Percentiles rank a stretch among this genome's conserved stretches.
phyloP scores from a whole-genome alignment of 2,329 filamentous ascomycete genomes.

The Trichoderma citrinoviride region DNA sequence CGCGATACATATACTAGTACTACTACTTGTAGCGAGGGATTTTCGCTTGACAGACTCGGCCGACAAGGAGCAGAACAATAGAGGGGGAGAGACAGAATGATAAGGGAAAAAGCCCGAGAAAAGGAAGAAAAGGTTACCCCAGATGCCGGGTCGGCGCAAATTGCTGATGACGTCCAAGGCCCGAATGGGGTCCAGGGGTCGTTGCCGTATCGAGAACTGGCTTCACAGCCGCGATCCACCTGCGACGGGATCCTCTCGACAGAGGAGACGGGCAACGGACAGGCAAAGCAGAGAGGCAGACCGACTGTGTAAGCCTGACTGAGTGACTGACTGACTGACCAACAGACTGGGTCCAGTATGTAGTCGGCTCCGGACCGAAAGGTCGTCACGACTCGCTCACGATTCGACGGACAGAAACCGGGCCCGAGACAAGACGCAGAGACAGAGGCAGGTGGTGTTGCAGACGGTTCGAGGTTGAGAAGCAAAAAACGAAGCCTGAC shows the following conservation, averaged over 20 bases:
- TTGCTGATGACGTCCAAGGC: conserved; percentile 16
- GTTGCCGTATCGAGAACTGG: conserved; percentile 3
- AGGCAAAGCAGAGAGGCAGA: too few relatives aligned
- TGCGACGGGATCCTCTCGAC: conserved; percentile 2
- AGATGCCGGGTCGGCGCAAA: conserved; percentile 15
- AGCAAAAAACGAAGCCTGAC: background rate
- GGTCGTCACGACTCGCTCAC: conserved; percentile 7
- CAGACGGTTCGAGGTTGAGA: background rate
- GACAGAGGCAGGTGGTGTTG: background rate
- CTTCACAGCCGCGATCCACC: conserved; percentile 10
- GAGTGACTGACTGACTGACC: too few relatives aligned
- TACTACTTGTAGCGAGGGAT: background rate
- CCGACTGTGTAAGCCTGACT: too few relatives aligned
- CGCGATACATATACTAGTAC: too few relatives aligned
- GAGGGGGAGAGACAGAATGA: background rate
- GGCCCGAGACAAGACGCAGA: conserved; percentile 3
- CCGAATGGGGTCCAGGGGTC: conserved; percentile 1
- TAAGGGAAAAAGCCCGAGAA: background rate
- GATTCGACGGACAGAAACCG: conserved; percentile 1
- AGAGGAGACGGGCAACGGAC: too few relatives aligned
- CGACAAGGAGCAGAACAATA: background rate
- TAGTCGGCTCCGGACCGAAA: conserved; percentile 11
- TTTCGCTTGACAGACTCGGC: background rate
- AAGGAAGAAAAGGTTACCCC: background rate
- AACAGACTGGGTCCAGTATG: background rate